phyloP scores from a whole-genome alignment of 345 rosid species.

The Lepidium didymum region DNA sequence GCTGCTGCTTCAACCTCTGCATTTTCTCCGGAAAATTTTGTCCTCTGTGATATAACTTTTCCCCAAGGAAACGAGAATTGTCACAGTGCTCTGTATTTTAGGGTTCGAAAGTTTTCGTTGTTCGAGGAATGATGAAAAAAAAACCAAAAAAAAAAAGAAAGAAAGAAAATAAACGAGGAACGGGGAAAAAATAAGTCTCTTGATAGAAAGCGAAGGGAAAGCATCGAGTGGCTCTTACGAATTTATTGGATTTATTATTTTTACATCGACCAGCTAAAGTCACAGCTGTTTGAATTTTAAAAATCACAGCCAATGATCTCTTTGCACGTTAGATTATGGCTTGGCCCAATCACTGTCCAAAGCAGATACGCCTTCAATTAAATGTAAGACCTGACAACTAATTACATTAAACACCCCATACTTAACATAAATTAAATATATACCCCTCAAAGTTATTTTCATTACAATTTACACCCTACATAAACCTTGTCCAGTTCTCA shows the following conservation, averaged over 20 bases:
- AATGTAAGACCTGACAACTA: background rate
- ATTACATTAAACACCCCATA: background rate
- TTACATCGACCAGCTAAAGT: constrained; percentile 2
- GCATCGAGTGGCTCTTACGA: constrained; percentile 30
- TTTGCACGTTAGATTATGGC: background rate
- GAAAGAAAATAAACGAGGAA: background rate
- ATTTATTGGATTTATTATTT: background rate
- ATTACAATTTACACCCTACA: background rate
- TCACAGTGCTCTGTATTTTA: constrained; percentile 21
- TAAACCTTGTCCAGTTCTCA: background rate
- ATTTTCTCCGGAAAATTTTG: background rate
- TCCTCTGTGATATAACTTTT: background rate
- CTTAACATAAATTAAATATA: background rate
- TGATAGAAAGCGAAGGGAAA: constrained; percentile 27
- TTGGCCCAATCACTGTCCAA: constrained; percentile 15
- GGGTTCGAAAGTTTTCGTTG: constrained; percentile 25
- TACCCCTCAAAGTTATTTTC: background rate
- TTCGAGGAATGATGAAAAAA: background rate
- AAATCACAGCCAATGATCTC: constrained; percentile 3
- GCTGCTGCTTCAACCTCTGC: constrained; percentile 54
- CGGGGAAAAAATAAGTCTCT: background rate
- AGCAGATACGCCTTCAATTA: constrained; percentile 13
- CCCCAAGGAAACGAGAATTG: background rate
- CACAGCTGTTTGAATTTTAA: background rate
- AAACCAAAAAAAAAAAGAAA: background rate